A percentile compares a stretch with the other conserved stretches of the same genome.
phyloP scores from a whole-genome alignment of 805 yeast genomes.

The Metschnikowia reukaufii region DNA sequence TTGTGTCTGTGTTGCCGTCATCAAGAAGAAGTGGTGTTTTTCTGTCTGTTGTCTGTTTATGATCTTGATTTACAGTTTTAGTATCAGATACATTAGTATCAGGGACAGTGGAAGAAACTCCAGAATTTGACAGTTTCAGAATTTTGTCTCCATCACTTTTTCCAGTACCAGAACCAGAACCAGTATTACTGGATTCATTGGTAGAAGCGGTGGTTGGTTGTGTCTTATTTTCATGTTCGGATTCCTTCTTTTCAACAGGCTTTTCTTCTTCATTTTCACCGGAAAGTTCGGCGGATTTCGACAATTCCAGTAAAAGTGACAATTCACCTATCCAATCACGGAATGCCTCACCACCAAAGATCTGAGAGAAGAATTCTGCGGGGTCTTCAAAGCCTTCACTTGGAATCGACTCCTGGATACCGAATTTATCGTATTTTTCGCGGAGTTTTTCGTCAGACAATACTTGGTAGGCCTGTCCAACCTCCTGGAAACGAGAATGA shows the following conservation, averaged over 20 bases:
- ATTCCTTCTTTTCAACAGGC: constrained; percentile 10
- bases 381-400: constrained; percentile 70
- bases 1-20: constrained; percentile 9
- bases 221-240: too few relatives aligned
- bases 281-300: constrained; percentile 43
- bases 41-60: background rate
- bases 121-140: too few relatives aligned
- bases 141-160: too few relatives aligned
- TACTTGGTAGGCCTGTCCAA: constrained; percentile 76
- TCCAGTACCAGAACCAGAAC: background rate
- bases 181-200: too few relatives aligned
- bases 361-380: constrained; percentile 62
- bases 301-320: constrained; percentile 48
- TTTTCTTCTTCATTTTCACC: constrained; percentile 33
- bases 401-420: constrained; percentile 70
- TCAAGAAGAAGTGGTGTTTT: constrained; percentile 19
- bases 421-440: constrained; percentile 69
- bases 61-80: background rate
- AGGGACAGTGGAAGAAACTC: background rate
- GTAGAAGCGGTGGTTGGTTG: too few relatives aligned
- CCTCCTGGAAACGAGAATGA: constrained; percentile 46
- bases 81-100: background rate
- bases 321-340: constrained; percentile 50
- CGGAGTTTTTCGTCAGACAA: constrained; percentile 64
- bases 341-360: constrained; percentile 91